These are phyloP conservation scores for Myrmaecium sp. DNA, from an alignment of 2,329 filamentous ascomycete genomes.

Conservation along the genomic window DNA sequence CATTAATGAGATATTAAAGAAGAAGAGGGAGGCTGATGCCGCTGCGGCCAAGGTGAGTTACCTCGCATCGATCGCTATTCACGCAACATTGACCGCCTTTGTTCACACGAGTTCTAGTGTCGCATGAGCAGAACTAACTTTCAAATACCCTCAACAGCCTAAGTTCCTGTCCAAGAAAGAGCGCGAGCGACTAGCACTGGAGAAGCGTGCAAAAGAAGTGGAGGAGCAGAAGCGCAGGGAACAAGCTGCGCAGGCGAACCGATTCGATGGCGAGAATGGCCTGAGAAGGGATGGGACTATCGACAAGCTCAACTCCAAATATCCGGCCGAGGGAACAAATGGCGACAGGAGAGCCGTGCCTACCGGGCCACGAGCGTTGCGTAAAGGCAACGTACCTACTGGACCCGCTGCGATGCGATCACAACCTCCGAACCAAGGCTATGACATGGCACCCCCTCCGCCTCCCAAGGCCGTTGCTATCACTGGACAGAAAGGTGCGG, in stretches of 20 bases:
- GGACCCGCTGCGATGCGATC: constrained; percentile 36
- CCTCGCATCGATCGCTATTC: constrained; percentile 5
- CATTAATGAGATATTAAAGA: constrained; percentile 68
- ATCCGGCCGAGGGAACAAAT: constrained; percentile 5
- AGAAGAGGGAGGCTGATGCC: constrained; percentile 74
- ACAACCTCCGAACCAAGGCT: constrained; percentile 23
- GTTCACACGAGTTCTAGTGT: constrained; percentile 7
- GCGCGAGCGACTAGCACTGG: constrained; percentile 61
- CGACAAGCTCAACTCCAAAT: not conserved
- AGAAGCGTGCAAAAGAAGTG: constrained; percentile 58
- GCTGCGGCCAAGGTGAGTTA: constrained; percentile 55
- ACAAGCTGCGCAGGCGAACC: constrained; percentile 20
- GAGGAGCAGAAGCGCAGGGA: constrained; percentile 41
- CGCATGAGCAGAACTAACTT: constrained; percentile 9
- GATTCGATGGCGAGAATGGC: constrained; percentile 4
- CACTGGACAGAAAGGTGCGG: constrained; percentile 12
- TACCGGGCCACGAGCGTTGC: constrained; percentile 56
- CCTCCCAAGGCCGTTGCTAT: constrained; percentile 25
- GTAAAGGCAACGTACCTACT: constrained; percentile 30
- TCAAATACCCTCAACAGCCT: constrained; percentile 31
- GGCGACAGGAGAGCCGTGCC: constrained; percentile 30
- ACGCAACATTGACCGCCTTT: constrained; percentile 12
- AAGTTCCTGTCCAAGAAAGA: constrained; percentile 76
- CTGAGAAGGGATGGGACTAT: constrained; percentile 4
- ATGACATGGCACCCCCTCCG: constrained; percentile 36